phyloP scores from a whole-genome alignment of 1,284 basidiomycete species.

The Prillingera fragicola region DNA sequence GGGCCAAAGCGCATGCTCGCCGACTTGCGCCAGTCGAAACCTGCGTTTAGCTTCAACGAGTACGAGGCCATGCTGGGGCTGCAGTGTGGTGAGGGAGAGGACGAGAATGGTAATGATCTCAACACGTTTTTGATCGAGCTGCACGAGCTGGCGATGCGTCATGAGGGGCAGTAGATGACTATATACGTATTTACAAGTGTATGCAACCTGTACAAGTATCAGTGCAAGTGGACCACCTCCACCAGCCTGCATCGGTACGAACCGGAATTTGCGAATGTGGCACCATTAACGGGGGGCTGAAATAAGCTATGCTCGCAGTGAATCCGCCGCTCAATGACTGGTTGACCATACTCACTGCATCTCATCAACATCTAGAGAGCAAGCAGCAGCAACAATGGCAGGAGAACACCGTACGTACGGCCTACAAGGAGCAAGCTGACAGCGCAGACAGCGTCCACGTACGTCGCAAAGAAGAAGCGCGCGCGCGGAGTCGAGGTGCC shows the following conservation, averaged over 20 bases:
- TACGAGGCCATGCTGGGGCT: slow-evolving; percentile 83
- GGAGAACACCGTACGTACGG: slow-evolving; percentile 13
- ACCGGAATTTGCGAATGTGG: too few relatives aligned
- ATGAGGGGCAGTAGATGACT: too few relatives aligned
- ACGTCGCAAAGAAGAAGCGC: not conserved
- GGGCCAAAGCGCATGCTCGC: slow-evolving; percentile 72
- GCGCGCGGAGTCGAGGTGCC: not conserved
- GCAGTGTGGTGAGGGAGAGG: slow-evolving; percentile 64
- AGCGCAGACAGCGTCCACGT: slow-evolving; percentile 40
- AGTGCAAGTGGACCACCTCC: too few relatives aligned
- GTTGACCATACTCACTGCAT: not conserved
- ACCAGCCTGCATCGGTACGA: too few relatives aligned
- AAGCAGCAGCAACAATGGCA: slow-evolving; percentile 27
- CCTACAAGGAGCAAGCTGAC: not conserved
- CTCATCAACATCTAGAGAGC: not conserved
- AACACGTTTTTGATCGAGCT: slow-evolving; percentile 48
- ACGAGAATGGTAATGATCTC: slow-evolving; percentile 31
- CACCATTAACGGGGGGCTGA: not conserved
- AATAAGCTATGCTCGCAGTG: not conserved
- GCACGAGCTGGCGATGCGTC: slow-evolving; percentile 43
- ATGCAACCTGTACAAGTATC: too few relatives aligned
- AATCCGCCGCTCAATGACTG: not conserved
- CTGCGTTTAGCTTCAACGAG: slow-evolving; percentile 75
- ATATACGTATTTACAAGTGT: too few relatives aligned
- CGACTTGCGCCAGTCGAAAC: slow-evolving; percentile 55